Percentiles rank a stretch among this genome's conserved stretches.
Conservation (phyloP, 192 early-diverging fungal species). For the Haplosporangium gracile region DNA sequence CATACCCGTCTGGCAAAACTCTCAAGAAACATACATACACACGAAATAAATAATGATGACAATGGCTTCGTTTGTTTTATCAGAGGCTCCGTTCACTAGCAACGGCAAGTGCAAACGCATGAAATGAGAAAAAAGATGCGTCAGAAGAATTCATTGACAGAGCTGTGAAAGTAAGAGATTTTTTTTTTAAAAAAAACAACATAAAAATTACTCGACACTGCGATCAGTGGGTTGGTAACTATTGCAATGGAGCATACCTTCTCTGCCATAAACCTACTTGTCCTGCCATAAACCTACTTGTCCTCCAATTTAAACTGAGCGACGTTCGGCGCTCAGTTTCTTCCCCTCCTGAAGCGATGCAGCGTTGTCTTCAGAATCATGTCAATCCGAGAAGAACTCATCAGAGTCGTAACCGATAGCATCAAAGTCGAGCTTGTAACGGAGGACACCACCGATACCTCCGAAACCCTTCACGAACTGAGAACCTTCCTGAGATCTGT, state of each 20-base stretch:
- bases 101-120: not conserved
- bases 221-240: not conserved
- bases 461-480: conserved; percentile 99
- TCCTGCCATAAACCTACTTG: conserved; percentile 32
- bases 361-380: conserved; percentile 54
- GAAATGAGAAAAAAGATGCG: not conserved
- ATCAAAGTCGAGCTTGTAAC: conserved; percentile 93
- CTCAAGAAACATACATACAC: not conserved
- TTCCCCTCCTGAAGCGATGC: conserved; percentile 59
- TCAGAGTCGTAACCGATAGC: conserved; percentile 75
- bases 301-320: conserved; percentile 50
- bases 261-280: conserved; percentile 37
- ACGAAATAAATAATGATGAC: not conserved
- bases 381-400: conserved; percentile 72
- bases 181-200: not conserved
- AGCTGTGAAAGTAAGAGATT: not conserved
- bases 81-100: conserved; percentile 5
- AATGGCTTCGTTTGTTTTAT: conserved; percentile 6
- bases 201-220: not conserved
- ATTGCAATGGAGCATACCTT: conserved; percentile 24
- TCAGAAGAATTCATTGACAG: not conserved
- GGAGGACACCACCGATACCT: conserved; percentile 95
- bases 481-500: conserved; percentile 95
- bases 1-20: not conserved
- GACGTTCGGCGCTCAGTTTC: conserved; percentile 39